Base-by-base conservation (phyloP, 2,329 filamentous ascomycete genomes). In the Aspergillus eucalypticola region DNA sequence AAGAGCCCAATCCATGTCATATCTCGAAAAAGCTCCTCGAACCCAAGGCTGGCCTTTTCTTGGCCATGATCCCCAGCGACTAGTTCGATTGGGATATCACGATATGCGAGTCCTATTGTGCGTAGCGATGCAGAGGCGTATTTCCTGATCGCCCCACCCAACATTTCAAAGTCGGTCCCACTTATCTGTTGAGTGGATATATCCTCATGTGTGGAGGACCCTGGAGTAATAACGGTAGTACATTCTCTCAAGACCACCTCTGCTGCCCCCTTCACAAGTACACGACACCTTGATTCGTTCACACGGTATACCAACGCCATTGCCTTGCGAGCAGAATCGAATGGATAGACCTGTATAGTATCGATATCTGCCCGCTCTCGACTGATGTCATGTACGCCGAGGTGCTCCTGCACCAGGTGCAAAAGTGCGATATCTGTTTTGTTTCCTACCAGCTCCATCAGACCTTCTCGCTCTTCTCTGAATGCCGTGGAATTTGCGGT, bases 401-500 rank as follows among this genome's bases (percentile, higher is more conserved):
- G 79, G 66, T 86, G 79, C 50, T 86, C 83, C 55, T 81, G 82
- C 17, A 86, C 88, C 66, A 89, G 85, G 13, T 83, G 82, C n/a
- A 90, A 80, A 50, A 90, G 74, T 1, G 88, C 87, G 2, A 86
- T 88, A 69, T 90, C 88, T 0, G 88, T 90, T 79, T 90, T 90
- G 66, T 87, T 90, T 35, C 88, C 88, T 64, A 90, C 86, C 62
- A 88, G 90, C 4, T 52, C 50, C 5, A 46, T 42, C 3, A 51
- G 42, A 8, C 54, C 54, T 3, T 59, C n/a, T 86, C 87, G 38
- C 87, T 83, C 11, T 84, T 87, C 86, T 71, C 90, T 88, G 59
- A 90, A 90, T 1, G 88, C 88, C 0, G 88, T 90, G 2, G 88
- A 90, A 58, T 79, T 79, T 15, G 78, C 63, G 8, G 69, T 71